Evolutionary conservation across 129 eudicot species (phyloP), one percentile per base, ranked within the genome.

Genomic region (Heracleum sosnowskyi): DNA sequence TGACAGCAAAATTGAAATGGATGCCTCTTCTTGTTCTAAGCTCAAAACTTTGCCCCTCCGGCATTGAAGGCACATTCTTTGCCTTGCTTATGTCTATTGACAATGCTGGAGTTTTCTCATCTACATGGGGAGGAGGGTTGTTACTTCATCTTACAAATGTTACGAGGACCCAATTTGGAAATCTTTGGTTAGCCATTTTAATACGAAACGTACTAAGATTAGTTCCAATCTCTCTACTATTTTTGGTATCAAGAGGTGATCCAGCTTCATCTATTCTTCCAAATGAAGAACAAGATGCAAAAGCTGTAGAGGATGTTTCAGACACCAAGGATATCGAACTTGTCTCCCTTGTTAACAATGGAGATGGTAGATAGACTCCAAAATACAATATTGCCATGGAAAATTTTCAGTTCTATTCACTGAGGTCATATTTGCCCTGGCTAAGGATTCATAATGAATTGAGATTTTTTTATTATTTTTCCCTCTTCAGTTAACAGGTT

Each of bases 1-100:
- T 95, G 90, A 86, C 90, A 8, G 90, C 89, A 7, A 85, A 91
- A 39, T 78, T 95, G 71, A 95, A 95, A 82, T 95, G 99, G 99
- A 95, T 92, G 99, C 99, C 97, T 13, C 92, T 94, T 62, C 97
- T 94, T 18, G 98, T 94, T 41, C 89, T 94, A 64, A 89, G 91
- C 53, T 86, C 99, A 29, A 93, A 87, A 82, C 91, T 95, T 77
- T 95, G 99, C 47, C 99, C 99, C 16, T 86, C 92, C 17, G 99
- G 99, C 42, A 95, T 95, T 42, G 99, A 95, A 82, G 99, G 99
- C 80, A 91, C 99, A 2, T 90, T 95, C 75, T 95, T 95, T 63
- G 99, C 99, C 1, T 76, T 95, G 79, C 89, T 95, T 24, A 95
- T 95, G 99, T 92, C 99, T 2, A 95, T 95, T 26, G 99, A 92